These are phyloP conservation scores for Sarcomyxa edulis DNA, from an alignment of 768 basidiomycete genomes.

Conservation along the genomic window DNA sequence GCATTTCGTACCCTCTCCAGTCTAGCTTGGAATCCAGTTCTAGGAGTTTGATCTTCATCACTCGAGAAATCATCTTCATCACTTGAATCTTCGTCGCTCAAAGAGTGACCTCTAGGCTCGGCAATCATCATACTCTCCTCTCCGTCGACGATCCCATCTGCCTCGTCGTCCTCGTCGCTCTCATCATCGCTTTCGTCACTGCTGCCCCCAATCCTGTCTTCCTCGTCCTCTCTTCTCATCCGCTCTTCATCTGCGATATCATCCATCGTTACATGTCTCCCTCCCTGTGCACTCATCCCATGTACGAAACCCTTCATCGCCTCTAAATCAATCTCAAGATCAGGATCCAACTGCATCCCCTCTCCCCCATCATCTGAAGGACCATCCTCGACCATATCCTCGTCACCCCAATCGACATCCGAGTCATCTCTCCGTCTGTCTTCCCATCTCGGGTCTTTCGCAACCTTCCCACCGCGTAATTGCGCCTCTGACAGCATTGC, in stretches of 20 bases:
- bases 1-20: slow-evolving; percentile 32
- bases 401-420: slow-evolving; percentile 64
- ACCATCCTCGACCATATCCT: slow-evolving; percentile 28
- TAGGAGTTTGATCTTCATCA: slow-evolving; percentile 30
- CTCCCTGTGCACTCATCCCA: slow-evolving; percentile 40
- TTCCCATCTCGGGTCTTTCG: slow-evolving; percentile 32
- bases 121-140: slow-evolving; percentile 44
- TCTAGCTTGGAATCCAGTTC: slow-evolving; percentile 40
- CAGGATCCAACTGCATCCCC: slow-evolving; percentile 65
- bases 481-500: slow-evolving; percentile 51
- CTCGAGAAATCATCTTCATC: slow-evolving; percentile 29
- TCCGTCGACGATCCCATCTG: slow-evolving; percentile 32
- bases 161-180: slow-evolving; percentile 27
- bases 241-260: slow-evolving; percentile 54
- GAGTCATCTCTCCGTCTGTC: slow-evolving; percentile 58
- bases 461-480: slow-evolving; percentile 33
- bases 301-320: slow-evolving; percentile 52
- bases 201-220: slow-evolving; percentile 19
- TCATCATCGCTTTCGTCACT: slow-evolving; percentile 21
- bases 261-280: slow-evolving; percentile 52
- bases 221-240: slow-evolving; percentile 46
- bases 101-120: slow-evolving; percentile 22
- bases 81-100: slow-evolving; percentile 23
- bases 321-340: slow-evolving; percentile 37
- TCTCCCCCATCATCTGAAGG: slow-evolving; percentile 28